A percentile compares a stretch with the other conserved stretches of the same genome.
Conservation (phyloP, 345 rosid species). For the Euphorbia tirucalli region DNA sequence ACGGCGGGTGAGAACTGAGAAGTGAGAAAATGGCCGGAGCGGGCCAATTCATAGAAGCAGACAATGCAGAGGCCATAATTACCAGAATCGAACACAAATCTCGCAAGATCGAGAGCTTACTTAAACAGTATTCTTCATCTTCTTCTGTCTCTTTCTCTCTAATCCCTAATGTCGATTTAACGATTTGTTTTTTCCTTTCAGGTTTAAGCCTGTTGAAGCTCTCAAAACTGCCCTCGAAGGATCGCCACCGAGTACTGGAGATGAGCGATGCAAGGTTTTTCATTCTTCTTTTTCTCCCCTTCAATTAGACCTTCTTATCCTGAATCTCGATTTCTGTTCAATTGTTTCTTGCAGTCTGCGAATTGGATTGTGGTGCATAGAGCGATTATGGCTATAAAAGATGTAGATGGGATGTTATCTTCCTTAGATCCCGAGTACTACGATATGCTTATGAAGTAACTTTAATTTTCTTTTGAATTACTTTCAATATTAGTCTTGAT, state of each 20-base stretch:
- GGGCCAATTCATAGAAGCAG: conserved; percentile 63
- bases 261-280: conserved; percentile 88
- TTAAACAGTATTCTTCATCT: conserved; percentile 49
- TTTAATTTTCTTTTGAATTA: not conserved
- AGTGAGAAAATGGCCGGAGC: conserved; percentile 43
- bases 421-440: conserved; percentile 88
- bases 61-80: conserved; percentile 90
- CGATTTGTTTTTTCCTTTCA: not conserved
- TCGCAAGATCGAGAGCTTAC: conserved; percentile 81
- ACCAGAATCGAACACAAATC: conserved; percentile 88
- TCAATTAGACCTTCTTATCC: not conserved
- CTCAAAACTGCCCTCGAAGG: conserved; percentile 93
- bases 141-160: not conserved
- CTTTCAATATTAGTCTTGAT: not conserved
- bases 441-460: conserved; percentile 93
- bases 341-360: conserved; percentile 55
- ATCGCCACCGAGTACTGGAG: conserved; percentile 73
- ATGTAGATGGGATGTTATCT: conserved; percentile 73
- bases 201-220: conserved; percentile 69
- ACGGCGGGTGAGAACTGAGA: not conserved
- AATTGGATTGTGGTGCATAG: conserved; percentile 90
- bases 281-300: not conserved
- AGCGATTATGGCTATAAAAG: conserved; percentile 88
- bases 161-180: not conserved
- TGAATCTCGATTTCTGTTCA: not conserved